Evolutionary conservation across 352 stramenopile genomes (phyloP).

Genomic region (Globisporangium abappressorium): DNA sequence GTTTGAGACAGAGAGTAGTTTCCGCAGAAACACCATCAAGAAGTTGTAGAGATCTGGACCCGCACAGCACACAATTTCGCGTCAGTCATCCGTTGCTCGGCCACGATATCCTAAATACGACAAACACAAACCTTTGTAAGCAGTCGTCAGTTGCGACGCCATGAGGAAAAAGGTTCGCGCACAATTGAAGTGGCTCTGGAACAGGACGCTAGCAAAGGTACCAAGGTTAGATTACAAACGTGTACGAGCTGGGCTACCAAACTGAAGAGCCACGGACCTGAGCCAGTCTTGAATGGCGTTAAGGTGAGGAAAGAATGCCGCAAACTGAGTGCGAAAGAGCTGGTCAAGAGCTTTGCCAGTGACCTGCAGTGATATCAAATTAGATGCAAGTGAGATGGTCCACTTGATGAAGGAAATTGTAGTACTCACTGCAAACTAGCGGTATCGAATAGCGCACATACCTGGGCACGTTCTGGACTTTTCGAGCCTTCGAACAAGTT

Average conservation of each 20-base stretch:
- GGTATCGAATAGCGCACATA: not conserved
- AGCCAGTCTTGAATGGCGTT: conserved; percentile 72
- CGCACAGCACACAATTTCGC: not conserved
- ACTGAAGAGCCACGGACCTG: conserved; percentile 24
- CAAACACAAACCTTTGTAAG: conserved; percentile 36
- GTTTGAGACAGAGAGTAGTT: conserved; percentile 59
- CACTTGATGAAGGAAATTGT: not conserved
- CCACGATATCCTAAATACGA: not conserved
- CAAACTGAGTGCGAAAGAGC: conserved; percentile 27
- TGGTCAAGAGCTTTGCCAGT: conserved; percentile 19
- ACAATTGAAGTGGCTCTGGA: conserved; percentile 39
- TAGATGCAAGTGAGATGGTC: not conserved
- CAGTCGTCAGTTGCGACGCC: conserved; percentile 35
- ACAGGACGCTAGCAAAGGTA: conserved; percentile 29
- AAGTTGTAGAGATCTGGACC: conserved; percentile 74
- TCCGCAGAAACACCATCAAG: conserved; percentile 78
- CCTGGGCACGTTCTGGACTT: conserved; percentile 5
- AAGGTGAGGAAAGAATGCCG: conserved; percentile 36
- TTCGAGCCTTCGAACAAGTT: conserved; percentile 39
- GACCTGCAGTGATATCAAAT: conserved; percentile 8
- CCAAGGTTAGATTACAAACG: conserved; percentile 1
- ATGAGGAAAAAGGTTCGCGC: conserved; percentile 48
- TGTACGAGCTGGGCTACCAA: not conserved
- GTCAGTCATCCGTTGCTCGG: not conserved
- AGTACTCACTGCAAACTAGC: not conserved